Base-by-base conservation (phyloP, 345 rosid species). In the Lumnitzera littorea region DNA sequence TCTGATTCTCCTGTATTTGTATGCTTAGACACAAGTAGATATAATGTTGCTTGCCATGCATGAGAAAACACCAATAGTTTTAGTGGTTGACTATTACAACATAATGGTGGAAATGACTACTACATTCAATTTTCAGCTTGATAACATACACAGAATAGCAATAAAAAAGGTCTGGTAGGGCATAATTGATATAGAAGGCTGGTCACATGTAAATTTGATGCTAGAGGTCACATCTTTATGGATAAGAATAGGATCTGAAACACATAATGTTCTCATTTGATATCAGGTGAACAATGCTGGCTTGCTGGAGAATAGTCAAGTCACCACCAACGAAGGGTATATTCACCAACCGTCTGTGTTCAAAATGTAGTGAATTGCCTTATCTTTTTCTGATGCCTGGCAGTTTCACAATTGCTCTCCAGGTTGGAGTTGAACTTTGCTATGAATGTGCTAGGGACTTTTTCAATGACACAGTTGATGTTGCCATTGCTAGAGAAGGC, bases 231-330 rank as follows among this genome's bases (percentile, higher is more conserved):
- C 17, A 50, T 50, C 31, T 50, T 60, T 50, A 48, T 15, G 13
- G 15, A 47, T 60, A 13, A 5, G 53, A 15, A 47, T 25, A 46
- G 58, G 46, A 50, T 46, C 56, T 20, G 53, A 16, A 10, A 24
- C 6, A 0, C 17, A 16, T 20, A 23, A 51, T 16, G 14, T 56
- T 53, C 15, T 46, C 55, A 62, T 11, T 20, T 52, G 10, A 52
- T n/a, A 59, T 55, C 55, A 92, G 96, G 85, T 92, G 67, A 89
- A 92, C 63, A 92, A 87, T 77, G 96, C 96, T 23, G 96, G 98
- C 52, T 13, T 82, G 76, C 78, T 92, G 11, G 96, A 89, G 78
- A 62, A 77, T 17, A 78, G 78, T 60, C 74, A 76, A 53, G 53
- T 76, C 27, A 79, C 73, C 51, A 84, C 98, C 36, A 70, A 84